These are phyloP conservation scores for Penicillium verrucosum DNA, from an alignment of 2,329 filamentous ascomycete genomes.

Conservation along the genomic window DNA sequence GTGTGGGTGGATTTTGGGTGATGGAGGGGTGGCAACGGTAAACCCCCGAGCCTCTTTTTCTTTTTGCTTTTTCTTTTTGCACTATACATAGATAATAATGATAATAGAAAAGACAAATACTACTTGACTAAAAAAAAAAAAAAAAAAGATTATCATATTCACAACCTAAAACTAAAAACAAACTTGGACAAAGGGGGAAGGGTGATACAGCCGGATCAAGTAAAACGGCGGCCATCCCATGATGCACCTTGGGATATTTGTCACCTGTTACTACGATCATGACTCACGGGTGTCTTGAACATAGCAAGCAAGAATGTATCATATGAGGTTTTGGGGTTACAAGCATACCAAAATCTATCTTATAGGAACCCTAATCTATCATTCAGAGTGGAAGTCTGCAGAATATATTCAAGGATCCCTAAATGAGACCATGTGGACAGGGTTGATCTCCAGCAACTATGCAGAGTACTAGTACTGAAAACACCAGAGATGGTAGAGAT, in stretches of 20 bases:
- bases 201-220: conserved; percentile 28
- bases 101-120: neutral
- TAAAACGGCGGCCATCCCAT: conserved; percentile 24
- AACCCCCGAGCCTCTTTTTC: conserved; percentile 19
- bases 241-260: conserved; percentile 20
- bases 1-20: conserved; percentile 2
- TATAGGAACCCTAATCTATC: conserved; percentile 17
- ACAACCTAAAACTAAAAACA: conserved; percentile 7
- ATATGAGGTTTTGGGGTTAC: conserved; percentile 24
- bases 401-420: conserved; percentile 14
- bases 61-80: neutral
- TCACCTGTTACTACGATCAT: conserved; percentile 25
- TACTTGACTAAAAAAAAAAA: neutral
- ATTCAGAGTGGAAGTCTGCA: neutral
- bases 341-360: conserved; percentile 14
- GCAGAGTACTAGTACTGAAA: neutral
- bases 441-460: conserved; percentile 18
- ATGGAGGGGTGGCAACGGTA: conserved; percentile 19
- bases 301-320: conserved; percentile 24
- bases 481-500: conserved; percentile 18
- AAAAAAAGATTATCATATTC: conserved; percentile 2
- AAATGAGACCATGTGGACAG: conserved; percentile 20
- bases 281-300: conserved; percentile 19
- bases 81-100: conserved; percentile 8
- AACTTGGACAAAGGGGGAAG: conserved; percentile 23